Base-by-base conservation (phyloP, 352 stramenopile species). In the Plasmopara halstedii region DNA sequence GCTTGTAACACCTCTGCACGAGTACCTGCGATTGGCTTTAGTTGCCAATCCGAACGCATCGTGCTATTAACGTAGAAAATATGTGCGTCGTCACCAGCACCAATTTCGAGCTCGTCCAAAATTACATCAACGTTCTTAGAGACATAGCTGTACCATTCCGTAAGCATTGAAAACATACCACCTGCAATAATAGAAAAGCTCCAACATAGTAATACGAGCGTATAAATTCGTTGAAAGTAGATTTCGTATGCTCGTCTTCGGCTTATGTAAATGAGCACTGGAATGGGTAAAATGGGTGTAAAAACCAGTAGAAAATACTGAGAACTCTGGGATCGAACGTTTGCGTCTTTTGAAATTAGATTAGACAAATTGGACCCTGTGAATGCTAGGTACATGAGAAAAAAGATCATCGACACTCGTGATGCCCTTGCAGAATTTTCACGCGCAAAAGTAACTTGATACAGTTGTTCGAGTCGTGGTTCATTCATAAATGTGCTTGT, bases 161-260 rank as follows among this genome's bases (percentile, higher is more conserved):
- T 73, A n/a, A 90, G 64, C 75, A 90, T 84, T 15, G 79, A 88
- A 40, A 87, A 86, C 73, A 87, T 83, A 5, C 79, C 79, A 15
- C 79, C 79, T 2, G 54, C 63, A 40, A 88, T 79, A 41, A 90
- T 74, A 10, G 75, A 87, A 42, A 83, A 79, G 21, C 64, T 77
- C 75, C 75, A 90, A 32, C 69, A 87, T 7, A 86, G 23, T 21
- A 85, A 32, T 9, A 90, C 57, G 6, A 75, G 46, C 6, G 73
- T 82, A 55, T 90, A 90, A 15, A 85, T 64, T n/a, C 69, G 53
- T 52, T 88, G 75, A 40, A 85, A 88, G 15, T 87, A 66, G 14
- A 83, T 54, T 48, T 88, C 72, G 33, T 81, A 85, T 21, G 77
- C 68, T 18, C 75, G 72, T 19, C 66, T 58, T 8, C 73, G 69